Evolutionary conservation across 805 yeast genomes (phyloP), one percentile per base, ranked within the genome.

Genomic region (Maudiozyma turicensis): DNA sequence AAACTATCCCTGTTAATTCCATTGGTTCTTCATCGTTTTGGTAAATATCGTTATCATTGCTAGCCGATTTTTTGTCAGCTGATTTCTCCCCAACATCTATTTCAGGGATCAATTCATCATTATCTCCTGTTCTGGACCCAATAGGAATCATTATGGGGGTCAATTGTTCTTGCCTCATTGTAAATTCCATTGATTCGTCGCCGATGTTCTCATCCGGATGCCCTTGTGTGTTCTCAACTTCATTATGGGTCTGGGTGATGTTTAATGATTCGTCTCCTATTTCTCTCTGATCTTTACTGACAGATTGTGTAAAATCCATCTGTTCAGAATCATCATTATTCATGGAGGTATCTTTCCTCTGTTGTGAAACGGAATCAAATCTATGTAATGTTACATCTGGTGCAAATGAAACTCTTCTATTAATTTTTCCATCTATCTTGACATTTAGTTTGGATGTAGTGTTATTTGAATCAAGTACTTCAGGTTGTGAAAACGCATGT

Each of bases 321-420:
- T 41, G n/a, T 28, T 26, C 11, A 7, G 28, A 5, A 20, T 39
- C 42, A 20, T 28, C 20, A n/a, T 28, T 35, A 45, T 9, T 10
- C 34, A 32, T 9, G 33, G 41, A 50, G 5, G 46, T 5, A 15
- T 46, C 37, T 13, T 20, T 20, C 26, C 26, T 20, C 26, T 48
- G 48, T 46, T 58, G 58, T 10, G 72, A 68, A 10, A 65, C 59
- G 38, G 69, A 64, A 45, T 68, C 80, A 54, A 74, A 72, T 57
- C 80, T 77, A 57, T 81, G 86, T 40, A 82, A 69, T 3, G 84
- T 81, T 0, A 81, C 86, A 55, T 81, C 86, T 1, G 85, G 85
- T 0, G 90, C 90, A 70, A 85, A 85, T 5, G 88, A 81, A 5
- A 85, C 91, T 29, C 91, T 66, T 50, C 91, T 52, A 39, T 53